Percentiles rank a stretch among this genome's conserved stretches.
These are phyloP conservation scores for Vitis hybrid DNA, from an alignment of 177 flowering plant species.

Conservation along the genomic window DNA sequence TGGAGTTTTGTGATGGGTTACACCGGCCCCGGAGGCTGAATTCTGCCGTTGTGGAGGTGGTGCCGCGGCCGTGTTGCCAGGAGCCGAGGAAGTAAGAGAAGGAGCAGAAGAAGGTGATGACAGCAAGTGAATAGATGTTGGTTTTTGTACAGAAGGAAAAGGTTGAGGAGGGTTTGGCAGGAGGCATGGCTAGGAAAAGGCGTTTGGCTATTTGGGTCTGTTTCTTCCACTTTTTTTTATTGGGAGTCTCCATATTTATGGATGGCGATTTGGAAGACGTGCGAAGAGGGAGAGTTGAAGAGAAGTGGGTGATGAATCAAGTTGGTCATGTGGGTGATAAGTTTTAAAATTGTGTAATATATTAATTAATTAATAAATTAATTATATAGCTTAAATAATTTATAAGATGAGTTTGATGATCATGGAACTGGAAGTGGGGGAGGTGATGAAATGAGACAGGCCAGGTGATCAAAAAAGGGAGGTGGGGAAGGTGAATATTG, in stretches of 20 bases:
- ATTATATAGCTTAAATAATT: too few species aligned
- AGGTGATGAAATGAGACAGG: too few species aligned
- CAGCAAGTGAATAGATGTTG: constrained; percentile 3
- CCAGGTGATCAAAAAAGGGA: too few species aligned
- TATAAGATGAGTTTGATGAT: too few species aligned
- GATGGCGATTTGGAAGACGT: background rate
- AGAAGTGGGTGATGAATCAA: background rate
- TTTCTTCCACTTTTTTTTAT: background rate
- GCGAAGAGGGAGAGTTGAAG: background rate
- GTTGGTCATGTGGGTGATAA: constrained; percentile 7
- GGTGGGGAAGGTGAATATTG: too few species aligned
- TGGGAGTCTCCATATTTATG: background rate
- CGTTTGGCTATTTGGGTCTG: constrained; percentile 13
- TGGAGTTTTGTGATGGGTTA: background rate
- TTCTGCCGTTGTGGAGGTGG: constrained; percentile 4
- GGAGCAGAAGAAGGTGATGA: constrained; percentile 31
- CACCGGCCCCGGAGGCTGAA: background rate
- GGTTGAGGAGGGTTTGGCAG: constrained; percentile 19
- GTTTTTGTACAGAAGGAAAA: background rate
- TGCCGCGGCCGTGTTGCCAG: constrained; percentile 32
- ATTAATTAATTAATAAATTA: too few species aligned
- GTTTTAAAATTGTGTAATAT: too few species aligned
- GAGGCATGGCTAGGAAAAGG: constrained; percentile 9
- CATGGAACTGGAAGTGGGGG: too few species aligned
- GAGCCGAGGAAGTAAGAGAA: constrained; percentile 40